These are phyloP conservation scores for Durotheca rogersii DNA, from an alignment of 495 filamentous ascomycete species.

Conservation along the genomic window DNA sequence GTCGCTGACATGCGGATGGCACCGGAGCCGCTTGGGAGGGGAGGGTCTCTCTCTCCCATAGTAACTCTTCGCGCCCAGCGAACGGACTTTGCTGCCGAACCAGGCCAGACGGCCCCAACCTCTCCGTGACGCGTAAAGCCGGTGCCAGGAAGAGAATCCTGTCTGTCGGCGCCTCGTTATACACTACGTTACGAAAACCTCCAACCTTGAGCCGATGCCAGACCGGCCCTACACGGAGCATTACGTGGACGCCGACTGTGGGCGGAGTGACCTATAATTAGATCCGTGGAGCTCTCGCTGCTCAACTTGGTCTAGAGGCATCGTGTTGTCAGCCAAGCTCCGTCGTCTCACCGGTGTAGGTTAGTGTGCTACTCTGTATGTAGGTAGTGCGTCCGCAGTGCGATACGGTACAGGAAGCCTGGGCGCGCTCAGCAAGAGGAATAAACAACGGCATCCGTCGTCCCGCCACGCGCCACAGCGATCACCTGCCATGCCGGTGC, in stretches of 20 bases:
- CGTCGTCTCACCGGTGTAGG: slow-evolving; percentile 22
- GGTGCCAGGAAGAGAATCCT: background rate
- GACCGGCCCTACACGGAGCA: slow-evolving; percentile 1
- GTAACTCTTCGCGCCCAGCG: slow-evolving; percentile 8
- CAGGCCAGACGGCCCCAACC: slow-evolving; percentile 21
- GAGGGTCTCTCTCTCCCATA: slow-evolving; percentile 16
- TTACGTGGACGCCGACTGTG: slow-evolving; percentile 16
- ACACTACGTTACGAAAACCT: too few species aligned
- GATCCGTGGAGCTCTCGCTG: slow-evolving; percentile 9
- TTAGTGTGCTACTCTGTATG: background rate
- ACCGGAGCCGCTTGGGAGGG: slow-evolving; percentile 26
- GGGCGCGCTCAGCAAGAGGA: slow-evolving; percentile 17
- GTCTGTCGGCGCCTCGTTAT: background rate
- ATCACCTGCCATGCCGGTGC: slow-evolving; percentile 30
- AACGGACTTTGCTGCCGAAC: slow-evolving; percentile 20
- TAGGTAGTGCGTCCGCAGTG: background rate
- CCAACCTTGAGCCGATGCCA: too few species aligned
- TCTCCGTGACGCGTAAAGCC: slow-evolving; percentile 31
- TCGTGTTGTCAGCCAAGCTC: slow-evolving; percentile 17
- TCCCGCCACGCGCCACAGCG: slow-evolving; percentile 27
- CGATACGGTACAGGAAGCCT: background rate
- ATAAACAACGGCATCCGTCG: slow-evolving; percentile 1
- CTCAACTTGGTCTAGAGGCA: slow-evolving; percentile 11
- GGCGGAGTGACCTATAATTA: slow-evolving; percentile 24
- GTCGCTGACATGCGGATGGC: slow-evolving; percentile 31